Conservation (phyloP, 2,329 filamentous ascomycete species). For the Xylaria sp. region DNA sequence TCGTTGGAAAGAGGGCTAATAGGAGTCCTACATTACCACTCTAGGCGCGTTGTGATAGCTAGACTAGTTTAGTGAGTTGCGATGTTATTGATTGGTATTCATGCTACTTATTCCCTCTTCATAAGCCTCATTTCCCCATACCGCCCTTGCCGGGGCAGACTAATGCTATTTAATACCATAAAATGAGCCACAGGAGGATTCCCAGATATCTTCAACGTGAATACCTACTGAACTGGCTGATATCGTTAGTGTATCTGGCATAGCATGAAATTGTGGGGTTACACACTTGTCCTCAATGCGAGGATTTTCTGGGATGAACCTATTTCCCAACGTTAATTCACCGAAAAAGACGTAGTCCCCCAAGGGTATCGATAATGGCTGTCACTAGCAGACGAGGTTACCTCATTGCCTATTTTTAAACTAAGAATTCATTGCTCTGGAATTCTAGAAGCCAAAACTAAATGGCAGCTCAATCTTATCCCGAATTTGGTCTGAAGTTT, state of each 20-base stretch:
- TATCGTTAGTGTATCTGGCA: background rate
- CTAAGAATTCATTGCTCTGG: background rate
- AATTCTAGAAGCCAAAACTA: slow-evolving; percentile 21
- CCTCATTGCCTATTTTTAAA: background rate
- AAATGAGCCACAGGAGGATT: no score
- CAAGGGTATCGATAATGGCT: background rate
- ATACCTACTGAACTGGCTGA: background rate
- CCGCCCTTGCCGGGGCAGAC: no score
- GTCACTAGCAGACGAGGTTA: background rate
- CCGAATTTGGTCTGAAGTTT: slow-evolving; percentile 38
- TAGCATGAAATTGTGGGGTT: background rate
- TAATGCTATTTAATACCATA: no score
- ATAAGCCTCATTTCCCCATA: no score
- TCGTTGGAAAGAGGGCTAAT: no score
- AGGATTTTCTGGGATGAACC: background rate
- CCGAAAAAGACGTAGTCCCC: background rate
- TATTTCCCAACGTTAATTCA: background rate
- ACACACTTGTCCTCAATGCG: background rate
- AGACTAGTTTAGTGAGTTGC: no score
- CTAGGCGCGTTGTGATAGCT: no score
- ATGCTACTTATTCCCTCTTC: no score
- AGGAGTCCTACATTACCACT: no score
- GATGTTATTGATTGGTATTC: no score
- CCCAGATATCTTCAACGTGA: background rate
- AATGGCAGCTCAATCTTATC: slow-evolving; percentile 39